A percentile compares a stretch with the other conserved stretches of the same genome.
phyloP scores from a whole-genome alignment of 2,329 filamentous ascomycete species.

The Microsporum audouinii region DNA sequence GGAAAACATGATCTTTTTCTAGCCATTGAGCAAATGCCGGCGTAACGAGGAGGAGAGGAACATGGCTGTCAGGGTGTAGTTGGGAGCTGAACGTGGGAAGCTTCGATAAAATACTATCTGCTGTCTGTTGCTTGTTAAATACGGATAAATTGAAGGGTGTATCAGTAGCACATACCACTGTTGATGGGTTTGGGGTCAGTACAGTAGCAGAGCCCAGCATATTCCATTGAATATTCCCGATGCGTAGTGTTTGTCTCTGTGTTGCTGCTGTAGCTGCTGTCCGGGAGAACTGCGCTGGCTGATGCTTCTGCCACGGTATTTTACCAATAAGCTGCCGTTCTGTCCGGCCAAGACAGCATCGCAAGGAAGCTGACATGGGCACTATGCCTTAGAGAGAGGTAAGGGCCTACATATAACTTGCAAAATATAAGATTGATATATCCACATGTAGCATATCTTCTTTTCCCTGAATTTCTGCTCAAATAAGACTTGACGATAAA shows the following conservation, averaged over 20 bases:
- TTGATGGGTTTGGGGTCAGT: conserved; percentile 6
- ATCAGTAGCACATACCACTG: conserved; percentile 4
- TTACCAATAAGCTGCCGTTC: background rate
- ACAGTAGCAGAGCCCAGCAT: conserved; percentile 7
- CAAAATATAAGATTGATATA: background rate
- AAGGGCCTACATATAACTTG: background rate
- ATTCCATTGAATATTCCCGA: background rate
- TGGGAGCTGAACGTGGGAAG: background rate
- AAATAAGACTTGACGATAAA: background rate
- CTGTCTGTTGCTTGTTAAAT: background rate
- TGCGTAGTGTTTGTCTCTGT: background rate
- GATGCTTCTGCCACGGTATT: background rate
- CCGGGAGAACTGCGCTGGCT: background rate
- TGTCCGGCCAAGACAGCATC: conserved; percentile 2
- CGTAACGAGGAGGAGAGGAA: conserved; percentile 29
- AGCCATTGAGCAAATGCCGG: conserved; percentile 30
- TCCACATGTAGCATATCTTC: background rate
- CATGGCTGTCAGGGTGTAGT: conserved; percentile 12
- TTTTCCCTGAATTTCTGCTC: background rate
- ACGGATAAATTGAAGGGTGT: background rate
- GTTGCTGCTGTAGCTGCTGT: background rate
- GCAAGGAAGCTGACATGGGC: conserved; percentile 7
- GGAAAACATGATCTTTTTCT: conserved; percentile 22
- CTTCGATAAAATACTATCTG: background rate
- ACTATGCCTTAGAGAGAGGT: background rate